A percentile compares a stretch with the other conserved stretches of the same genome.
These are phyloP conservation scores for Aspergillus floridensis DNA, from an alignment of 2,329 filamentous ascomycete genomes.

Conservation along the genomic window DNA sequence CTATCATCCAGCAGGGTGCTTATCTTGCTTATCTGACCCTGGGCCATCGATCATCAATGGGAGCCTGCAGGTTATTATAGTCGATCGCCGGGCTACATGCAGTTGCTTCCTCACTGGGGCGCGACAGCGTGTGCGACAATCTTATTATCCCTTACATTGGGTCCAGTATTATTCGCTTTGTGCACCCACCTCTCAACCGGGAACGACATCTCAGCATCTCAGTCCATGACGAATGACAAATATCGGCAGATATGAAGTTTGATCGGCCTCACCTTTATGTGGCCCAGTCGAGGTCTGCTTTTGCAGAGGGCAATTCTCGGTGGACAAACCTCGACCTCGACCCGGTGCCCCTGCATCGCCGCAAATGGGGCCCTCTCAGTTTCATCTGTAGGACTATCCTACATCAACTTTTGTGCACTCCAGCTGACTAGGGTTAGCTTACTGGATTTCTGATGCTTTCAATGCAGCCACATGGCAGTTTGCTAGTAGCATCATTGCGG, in stretches of 20 bases:
- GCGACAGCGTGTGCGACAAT: background rate
- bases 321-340: constrained; percentile 53
- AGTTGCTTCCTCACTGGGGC: background rate
- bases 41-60: background rate
- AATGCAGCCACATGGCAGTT: constrained; percentile 57
- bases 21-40: constrained; percentile 7
- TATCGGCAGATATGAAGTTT: constrained; percentile 25
- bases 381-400: constrained; percentile 34
- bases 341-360: constrained; percentile 43
- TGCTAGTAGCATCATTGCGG: constrained; percentile 48
- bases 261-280: constrained; percentile 44
- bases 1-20: background rate
- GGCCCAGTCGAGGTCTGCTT: constrained; percentile 46
- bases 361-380: constrained; percentile 48
- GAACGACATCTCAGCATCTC: background rate
- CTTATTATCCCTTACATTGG: background rate
- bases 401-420: background rate
- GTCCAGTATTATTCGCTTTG: background rate
- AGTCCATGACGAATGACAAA: background rate
- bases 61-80: background rate
- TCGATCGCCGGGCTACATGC: background rate
- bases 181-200: background rate
- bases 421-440: constrained; percentile 31
- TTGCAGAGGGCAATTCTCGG: constrained; percentile 44
- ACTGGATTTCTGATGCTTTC: constrained; percentile 54